phyloP scores from a whole-genome alignment of 257 asterid genomes.

The Solanum bulbocastanum region DNA sequence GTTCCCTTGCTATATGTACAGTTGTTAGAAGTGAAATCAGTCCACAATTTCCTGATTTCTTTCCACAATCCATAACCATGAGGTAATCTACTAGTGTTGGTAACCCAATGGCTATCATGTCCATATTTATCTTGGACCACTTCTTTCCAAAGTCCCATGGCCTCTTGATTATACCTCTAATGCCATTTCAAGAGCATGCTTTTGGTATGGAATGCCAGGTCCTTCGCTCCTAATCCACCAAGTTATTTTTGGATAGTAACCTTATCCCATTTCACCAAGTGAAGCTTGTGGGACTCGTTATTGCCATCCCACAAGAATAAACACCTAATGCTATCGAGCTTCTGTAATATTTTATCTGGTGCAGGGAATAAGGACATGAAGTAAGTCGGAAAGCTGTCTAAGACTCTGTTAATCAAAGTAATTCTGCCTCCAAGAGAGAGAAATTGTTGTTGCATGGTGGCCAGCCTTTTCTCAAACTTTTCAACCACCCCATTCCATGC shows the following conservation, averaged over 20 bases:
- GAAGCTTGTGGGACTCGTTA: background rate
- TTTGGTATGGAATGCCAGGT: background rate
- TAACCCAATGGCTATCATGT: background rate
- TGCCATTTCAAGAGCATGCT: background rate
- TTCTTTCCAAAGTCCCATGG: background rate
- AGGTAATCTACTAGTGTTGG: background rate
- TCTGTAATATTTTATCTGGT: background rate
- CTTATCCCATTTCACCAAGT: background rate
- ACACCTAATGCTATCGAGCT: background rate
- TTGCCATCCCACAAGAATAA: background rate
- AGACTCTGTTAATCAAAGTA: background rate
- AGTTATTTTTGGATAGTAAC: background rate
- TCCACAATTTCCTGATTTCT: background rate
- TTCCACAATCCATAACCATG: background rate
- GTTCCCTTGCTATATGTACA: accelerated
- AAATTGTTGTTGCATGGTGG: background rate
- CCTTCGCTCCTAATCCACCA: background rate
- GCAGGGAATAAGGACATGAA: background rate
- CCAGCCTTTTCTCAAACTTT: background rate
- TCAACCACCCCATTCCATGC: background rate
- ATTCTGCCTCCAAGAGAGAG: background rate
- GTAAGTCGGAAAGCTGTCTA: background rate
- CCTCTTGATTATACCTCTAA: background rate
- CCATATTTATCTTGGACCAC: background rate
- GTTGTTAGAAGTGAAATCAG: background rate